Evolutionary conservation across 139 green algal genomes (phyloP).

Genomic region (Haematococcus sp.): DNA sequence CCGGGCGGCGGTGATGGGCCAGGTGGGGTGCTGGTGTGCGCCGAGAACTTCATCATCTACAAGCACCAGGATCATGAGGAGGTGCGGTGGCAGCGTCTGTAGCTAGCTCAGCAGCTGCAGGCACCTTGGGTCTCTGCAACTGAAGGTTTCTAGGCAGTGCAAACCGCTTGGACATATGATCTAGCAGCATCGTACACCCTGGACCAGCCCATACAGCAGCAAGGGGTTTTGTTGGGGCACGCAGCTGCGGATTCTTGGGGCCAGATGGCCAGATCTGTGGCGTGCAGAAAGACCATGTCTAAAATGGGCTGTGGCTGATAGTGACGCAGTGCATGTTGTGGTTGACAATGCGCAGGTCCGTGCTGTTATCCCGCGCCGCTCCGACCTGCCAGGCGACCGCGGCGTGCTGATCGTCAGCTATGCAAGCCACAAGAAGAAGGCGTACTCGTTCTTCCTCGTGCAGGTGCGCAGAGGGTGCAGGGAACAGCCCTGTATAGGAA

Average conservation of each 20-base stretch:
- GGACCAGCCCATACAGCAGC: no score
- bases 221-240: no score
- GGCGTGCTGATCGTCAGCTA: constrained; percentile 86
- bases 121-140: no score
- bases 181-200: no score
- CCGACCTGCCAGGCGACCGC: constrained; percentile 75
- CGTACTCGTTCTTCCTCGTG: constrained; percentile 92
- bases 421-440: constrained; percentile 87
- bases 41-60: constrained; percentile 98
- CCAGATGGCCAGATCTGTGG: no score
- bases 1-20: constrained; percentile 84
- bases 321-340: neutral
- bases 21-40: constrained; percentile 92
- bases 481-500: no score
- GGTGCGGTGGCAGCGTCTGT: neutral
- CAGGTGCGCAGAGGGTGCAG: constrained; percentile 48
- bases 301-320: no score
- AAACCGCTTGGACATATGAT: no score
- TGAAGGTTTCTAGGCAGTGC: no score
- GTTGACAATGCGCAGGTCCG: constrained; percentile 54
- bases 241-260: no score
- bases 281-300: no score
- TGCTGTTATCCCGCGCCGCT: constrained; percentile 88
- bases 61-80: constrained; percentile 64
- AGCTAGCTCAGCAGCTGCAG: no score